Base-by-base conservation (phyloP, 495 filamentous ascomycete genomes). In the Hyaloscypha variabilis region DNA sequence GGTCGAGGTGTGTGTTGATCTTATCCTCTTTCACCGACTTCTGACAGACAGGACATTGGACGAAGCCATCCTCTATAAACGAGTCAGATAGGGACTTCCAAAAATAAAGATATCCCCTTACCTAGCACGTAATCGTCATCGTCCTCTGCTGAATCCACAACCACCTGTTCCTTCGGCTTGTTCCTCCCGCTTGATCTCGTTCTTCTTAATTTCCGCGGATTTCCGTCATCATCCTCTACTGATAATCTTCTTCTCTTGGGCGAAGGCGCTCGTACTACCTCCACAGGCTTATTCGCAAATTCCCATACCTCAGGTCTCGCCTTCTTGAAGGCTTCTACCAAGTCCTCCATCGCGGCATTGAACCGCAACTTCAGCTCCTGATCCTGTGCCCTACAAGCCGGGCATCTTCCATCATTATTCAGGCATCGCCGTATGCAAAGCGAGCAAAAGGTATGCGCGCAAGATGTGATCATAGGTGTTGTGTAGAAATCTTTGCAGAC, bases 401-500 rank as follows among this genome's bases (percentile, higher is more conserved):
- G 96, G 72, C 95, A 99, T 73, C 89, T 91, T 11, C 91, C 88
- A 66, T 97, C 94, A 1, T 83, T 80, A 8, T 88, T 87, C 2
- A 99, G 80, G 66, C 89, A 91, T 60, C 93, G 81, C 19, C 95
- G 91, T 66, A 99, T 97, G 75, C 95, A 99, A 30, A 94, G 76
- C 19, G 93, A 97, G 82, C 95, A 99, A 74, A 99, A 99, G 0
- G 95, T 97, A 75, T 99, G 95, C 50, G 86, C 90, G 81, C 95
- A 99, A 0, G 89, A 90, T 1, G 95, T 99, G 60, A 97, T 88
- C 81, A 99, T 94, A 1, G 95, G 95, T 25, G 91, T 93, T 65
- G 86, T 84, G 79, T 90, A 98, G 77, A 97, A 96, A 75, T 99
- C 95, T 77, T 97, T 98, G 84, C 95, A 99, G 63, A 99, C 90